Conservation (phyloP, 2,329 filamentous ascomycete species). For the Trichoderma sp. region DNA sequence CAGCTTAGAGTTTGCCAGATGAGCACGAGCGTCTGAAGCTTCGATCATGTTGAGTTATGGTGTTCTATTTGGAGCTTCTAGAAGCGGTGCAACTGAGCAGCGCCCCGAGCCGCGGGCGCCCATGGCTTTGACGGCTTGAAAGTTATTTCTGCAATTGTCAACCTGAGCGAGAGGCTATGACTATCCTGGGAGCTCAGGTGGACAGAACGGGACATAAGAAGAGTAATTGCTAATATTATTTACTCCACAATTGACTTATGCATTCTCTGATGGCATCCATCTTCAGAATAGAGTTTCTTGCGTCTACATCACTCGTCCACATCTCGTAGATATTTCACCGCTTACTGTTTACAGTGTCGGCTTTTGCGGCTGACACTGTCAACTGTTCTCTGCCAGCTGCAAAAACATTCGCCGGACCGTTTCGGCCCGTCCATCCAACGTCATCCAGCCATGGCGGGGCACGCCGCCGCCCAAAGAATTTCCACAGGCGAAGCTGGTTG, state of each 20-base stretch:
- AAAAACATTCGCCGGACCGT: neutral
- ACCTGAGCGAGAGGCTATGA: neutral
- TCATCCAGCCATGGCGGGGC: constrained; percentile 22
- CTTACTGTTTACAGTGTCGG: neutral
- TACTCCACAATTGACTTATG: neutral
- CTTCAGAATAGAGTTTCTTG: neutral
- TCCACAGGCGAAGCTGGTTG: constrained; percentile 9
- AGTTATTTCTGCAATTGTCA: neutral
- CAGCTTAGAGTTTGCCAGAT: constrained; percentile 2
- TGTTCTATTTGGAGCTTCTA: neutral
- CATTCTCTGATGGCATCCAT: neutral
- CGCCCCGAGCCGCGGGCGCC: constrained; percentile 19
- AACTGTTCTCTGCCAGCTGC: neutral
- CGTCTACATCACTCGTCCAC: neutral
- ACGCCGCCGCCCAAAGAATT: constrained; percentile 19
- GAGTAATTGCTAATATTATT: neutral
- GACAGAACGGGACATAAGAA: neutral
- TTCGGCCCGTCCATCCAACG: constrained; percentile 15
- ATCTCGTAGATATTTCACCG: neutral
- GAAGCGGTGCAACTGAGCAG: neutral
- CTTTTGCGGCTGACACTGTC: neutral
- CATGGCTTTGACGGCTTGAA: constrained; percentile 12
- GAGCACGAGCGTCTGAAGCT: neutral
- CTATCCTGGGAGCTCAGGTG: neutral
- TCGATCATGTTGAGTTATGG: constrained; percentile 2